Evolutionary conservation across 345 rosid genomes (phyloP).

Genomic region (Hibiscus trionum): DNA sequence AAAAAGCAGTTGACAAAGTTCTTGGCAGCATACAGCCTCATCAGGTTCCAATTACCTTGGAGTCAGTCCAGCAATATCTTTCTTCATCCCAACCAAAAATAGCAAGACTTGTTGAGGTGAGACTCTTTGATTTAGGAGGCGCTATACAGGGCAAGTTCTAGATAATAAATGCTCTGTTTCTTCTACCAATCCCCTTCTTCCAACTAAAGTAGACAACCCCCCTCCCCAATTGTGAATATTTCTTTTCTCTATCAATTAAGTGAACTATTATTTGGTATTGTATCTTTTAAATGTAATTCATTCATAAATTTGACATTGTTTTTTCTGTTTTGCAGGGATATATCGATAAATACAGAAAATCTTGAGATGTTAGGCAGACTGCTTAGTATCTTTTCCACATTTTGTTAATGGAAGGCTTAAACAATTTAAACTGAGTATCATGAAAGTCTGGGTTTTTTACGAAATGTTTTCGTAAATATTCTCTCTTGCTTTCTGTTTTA

Average conservation of each 20-base stretch:
- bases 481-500: background rate
- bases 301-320: background rate
- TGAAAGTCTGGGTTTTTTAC: slow-evolving; percentile 12
- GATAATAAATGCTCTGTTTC: background rate
- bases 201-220: too few relatives aligned
- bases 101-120: slow-evolving; percentile 74
- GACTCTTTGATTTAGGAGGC: slow-evolving; percentile 20
- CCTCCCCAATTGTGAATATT: background rate
- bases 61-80: slow-evolving; percentile 51
- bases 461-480: slow-evolving; percentile 2
- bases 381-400: slow-evolving; percentile 1
- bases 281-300: background rate
- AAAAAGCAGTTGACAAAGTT: slow-evolving; percentile 68
- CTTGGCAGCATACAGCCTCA: slow-evolving; percentile 43
- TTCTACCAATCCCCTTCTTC: background rate
- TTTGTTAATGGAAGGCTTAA: background rate
- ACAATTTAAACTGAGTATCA: slow-evolving; percentile 17
- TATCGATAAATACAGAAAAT: slow-evolving; percentile 54
- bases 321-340: slow-evolving; percentile 59
- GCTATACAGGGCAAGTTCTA: background rate
- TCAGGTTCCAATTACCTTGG: slow-evolving; percentile 49
- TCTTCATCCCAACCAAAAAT: slow-evolving; percentile 44
- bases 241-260: background rate
- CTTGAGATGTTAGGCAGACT: slow-evolving; percentile 31
- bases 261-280: background rate